Base-by-base conservation (phyloP, 208 protist genomes). In the Acanthamoeba quina region DNA sequence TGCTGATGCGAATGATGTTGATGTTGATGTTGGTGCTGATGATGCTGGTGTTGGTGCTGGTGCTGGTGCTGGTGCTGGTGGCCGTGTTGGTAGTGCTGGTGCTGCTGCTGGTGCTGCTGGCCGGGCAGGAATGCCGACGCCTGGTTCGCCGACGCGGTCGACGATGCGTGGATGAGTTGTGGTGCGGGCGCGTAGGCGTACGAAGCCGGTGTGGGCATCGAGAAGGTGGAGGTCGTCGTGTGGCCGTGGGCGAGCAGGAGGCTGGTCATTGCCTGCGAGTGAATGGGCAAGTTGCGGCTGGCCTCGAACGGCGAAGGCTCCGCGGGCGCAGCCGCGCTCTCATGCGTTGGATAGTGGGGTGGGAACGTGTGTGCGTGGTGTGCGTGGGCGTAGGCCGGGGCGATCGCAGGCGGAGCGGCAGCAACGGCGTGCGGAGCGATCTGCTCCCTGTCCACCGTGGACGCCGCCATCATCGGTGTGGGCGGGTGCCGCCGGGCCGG, bases 241-340 rank as follows among this genome's bases (percentile, higher is more conserved):
- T 21, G 68, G 34, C n/a, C n/a, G 10, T 47, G 68, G 31, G 29
- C n/a, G 17, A 47, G 34, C 31, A 44, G 34, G 68, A 76, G 68
- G n/a, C 29, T 29, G 68, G n/a, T 29, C 31, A 29, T 76, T 0
- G 68, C 26, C 29, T 13, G 68, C 31, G 68, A 24, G 47, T 85
- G 76, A 21, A 58, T 58, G 41, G 76, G 76, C 9, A 85, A 41
- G 13, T 58, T 31, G 37, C 17, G 21, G 47, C 76, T 58, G 76
- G 76, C 47, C n/a, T 85, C 76, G 76, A 85, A 85, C 47, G 76
- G 76, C 41, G 76, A 85, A 9, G 76, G 76, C 44, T 47, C 44
- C 47, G 17, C 76, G 9, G 29, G 76, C 47, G 10, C 21, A 9
- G 76, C 4, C 26, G 34, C 11, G 64, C 64, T 70, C 19, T 24